Percentiles rank a stretch among this genome's conserved stretches.
These are phyloP conservation scores for Xylaria sp. DNA, from an alignment of 2,329 filamentous ascomycete species.

Conservation along the genomic window DNA sequence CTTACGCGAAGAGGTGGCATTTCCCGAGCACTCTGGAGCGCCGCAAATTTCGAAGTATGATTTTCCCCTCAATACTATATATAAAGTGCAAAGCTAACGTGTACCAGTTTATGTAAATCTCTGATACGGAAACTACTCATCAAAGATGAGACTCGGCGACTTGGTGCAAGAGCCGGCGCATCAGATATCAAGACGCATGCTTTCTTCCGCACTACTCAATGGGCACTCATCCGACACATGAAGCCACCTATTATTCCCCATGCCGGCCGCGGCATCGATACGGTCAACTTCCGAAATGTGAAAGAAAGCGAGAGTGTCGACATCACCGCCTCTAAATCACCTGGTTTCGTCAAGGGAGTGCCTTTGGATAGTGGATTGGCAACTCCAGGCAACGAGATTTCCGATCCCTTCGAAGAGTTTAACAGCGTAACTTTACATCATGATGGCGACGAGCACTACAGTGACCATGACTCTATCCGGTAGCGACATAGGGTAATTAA, in stretches of 20 bases:
- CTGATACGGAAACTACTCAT: conserved; percentile 96
- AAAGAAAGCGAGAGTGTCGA: conserved; percentile 98
- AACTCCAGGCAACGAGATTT: conserved; percentile 83
- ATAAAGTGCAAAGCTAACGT: conserved; percentile 24
- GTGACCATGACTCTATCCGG: conserved; percentile 46
- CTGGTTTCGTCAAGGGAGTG: conserved; percentile 76
- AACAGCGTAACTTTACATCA: conserved; percentile 98
- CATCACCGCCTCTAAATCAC: conserved; percentile 68
- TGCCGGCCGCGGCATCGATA: conserved; percentile 89
- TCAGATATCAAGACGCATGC: conserved; percentile 96
- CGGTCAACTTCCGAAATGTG: conserved; percentile 96
- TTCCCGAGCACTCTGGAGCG: conserved; percentile 86
- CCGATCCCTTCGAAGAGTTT: conserved; percentile 97
- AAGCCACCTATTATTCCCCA: conserved; percentile 97
- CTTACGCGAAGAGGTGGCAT: conserved; percentile 91
- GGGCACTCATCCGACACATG: conserved; percentile 96
- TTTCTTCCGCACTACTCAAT: conserved; percentile 96
- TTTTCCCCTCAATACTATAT: not conserved
- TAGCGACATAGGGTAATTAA: conserved; percentile 25
- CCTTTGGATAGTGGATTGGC: conserved; percentile 86
- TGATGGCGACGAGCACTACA: conserved; percentile 81
- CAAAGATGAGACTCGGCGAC: conserved; percentile 93
- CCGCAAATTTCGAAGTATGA: conserved; percentile 93
- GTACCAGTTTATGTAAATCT: conserved; percentile 87
- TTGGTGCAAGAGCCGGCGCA: conserved; percentile 93